Evolutionary conservation across 768 basidiomycete genomes (phyloP), one percentile per base, ranked within the genome.

Genomic region (Lentinula edodes): DNA sequence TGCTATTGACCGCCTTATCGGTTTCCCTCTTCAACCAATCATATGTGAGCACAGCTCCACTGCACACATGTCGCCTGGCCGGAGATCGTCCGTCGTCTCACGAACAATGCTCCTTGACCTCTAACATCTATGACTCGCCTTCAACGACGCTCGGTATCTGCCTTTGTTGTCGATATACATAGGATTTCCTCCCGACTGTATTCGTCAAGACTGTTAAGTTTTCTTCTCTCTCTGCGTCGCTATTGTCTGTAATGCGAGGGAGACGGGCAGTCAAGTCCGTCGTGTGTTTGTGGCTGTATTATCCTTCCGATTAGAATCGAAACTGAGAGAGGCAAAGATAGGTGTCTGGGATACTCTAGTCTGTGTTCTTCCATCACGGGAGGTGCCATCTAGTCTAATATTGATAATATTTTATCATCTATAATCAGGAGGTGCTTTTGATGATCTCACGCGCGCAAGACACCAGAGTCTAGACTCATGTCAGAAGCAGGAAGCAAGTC

Each of bases 361-460:
- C 46, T 48, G 46, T 13, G 46, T 55, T 41, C 55, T 56, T 56
- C 55, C 41, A 43, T 43, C 55, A 56, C 39, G 55, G 55, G 23
- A 18, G 39, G 12, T 41, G 38, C 55, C 41, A 43, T 54, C 53
- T 39, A 54, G 53, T 13, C 18, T 38, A 39, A 39, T 39, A 41
- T 9, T 34, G 35, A 16, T 16, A 54, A 54, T 39, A 18, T 38
- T 13, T 28, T 28, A 28, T 28, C 28, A 28, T 28, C 28, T 38
- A 18, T 10, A 16, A 36, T 38, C 36, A 54, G 38, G 28, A 28
- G 28, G 9, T n/a, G 13, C 18, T n/a, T 39, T 39, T 38, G 52
- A 52, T 48, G 6, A 48, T 48, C 46, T 48, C 46, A 48, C 46
- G 20, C 46, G 28, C 28, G 28, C 3, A 28, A 48, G 46, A 48